These are phyloP conservation scores for Suillus alpinus DNA, from an alignment of 768 basidiomycete genomes.

Conservation along the genomic window DNA sequence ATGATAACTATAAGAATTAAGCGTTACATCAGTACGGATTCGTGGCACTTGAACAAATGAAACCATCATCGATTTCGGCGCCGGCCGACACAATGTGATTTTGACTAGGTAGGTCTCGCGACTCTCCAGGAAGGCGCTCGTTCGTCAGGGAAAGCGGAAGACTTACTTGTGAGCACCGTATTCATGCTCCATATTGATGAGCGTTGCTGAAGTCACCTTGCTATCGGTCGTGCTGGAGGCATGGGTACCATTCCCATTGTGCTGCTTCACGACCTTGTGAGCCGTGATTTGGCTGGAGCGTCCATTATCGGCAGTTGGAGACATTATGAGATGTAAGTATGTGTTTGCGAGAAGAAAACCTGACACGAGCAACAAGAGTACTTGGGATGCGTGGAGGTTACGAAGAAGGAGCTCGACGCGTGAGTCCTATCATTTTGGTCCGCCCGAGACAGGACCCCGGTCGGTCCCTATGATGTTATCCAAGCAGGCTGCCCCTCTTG, in stretches of 20 bases:
- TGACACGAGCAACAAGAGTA: not conserved
- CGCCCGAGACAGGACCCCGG: not conserved
- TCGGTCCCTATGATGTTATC: not conserved
- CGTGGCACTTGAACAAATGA: conserved; percentile 23
- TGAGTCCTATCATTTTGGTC: not conserved
- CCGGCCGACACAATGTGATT: conserved; percentile 11
- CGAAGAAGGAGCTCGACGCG: not conserved
- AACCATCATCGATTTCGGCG: conserved; percentile 14
- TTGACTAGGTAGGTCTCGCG: conserved; percentile 16
- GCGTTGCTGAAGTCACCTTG: conserved; percentile 56
- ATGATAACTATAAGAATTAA: conserved; percentile 77
- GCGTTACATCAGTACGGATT: conserved; percentile 30
- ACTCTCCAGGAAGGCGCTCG: conserved; percentile 21
- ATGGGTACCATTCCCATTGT: conserved; percentile 2
- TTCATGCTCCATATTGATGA: conserved; percentile 80
- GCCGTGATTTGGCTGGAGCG: conserved; percentile 8
- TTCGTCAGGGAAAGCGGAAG: conserved; percentile 2
- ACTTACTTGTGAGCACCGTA: conserved; percentile 89
- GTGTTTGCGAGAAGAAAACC: not conserved
- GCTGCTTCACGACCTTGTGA: conserved; percentile 16
- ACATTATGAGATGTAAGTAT: conserved; percentile 16
- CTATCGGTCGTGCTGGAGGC: not conserved
- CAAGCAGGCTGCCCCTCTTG: not conserved
- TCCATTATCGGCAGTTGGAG: conserved; percentile 17
- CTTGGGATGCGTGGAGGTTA: not conserved